A percentile compares a stretch with the other conserved stretches of the same genome.
These are phyloP conservation scores for Rhodofomes roseus DNA, from an alignment of 1,284 basidiomycete species.

Conservation along the genomic window DNA sequence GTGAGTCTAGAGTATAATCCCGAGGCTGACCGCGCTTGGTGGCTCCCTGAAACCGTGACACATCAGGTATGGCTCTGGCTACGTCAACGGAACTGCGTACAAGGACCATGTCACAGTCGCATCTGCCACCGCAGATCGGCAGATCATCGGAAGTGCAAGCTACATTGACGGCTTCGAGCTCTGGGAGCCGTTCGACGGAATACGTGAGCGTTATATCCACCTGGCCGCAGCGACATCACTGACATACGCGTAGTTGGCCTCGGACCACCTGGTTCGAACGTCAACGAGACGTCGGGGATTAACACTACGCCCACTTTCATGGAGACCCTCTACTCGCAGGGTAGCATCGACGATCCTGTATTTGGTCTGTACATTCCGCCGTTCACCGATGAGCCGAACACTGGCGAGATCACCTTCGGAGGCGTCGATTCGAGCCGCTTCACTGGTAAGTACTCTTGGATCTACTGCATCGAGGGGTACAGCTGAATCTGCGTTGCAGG, in stretches of 20 bases:
- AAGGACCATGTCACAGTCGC: too few relatives aligned
- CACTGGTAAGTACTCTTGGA: not conserved
- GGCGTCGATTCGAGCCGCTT: conserved; percentile 11
- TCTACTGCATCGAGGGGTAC: too few relatives aligned
- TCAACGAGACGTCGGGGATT: conserved; percentile 5
- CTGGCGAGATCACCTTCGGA: conserved; percentile 12
- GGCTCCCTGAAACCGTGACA: too few relatives aligned
- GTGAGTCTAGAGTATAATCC: too few relatives aligned
- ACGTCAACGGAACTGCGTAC: too few relatives aligned
- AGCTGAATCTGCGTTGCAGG: not conserved
- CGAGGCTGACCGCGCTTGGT: too few relatives aligned
- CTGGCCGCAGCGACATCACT: too few relatives aligned
- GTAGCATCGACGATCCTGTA: conserved; percentile 3
- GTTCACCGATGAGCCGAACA: not conserved
- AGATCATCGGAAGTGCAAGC: too few relatives aligned
- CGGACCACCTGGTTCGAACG: conserved; percentile 10
- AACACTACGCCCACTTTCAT: conserved; percentile 10
- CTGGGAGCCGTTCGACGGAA: not conserved
- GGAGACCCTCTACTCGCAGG: conserved; percentile 7
- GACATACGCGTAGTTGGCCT: conserved; percentile 5
- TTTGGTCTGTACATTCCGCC: conserved; percentile 9
- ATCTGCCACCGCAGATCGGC: too few relatives aligned
- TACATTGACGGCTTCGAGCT: not conserved
- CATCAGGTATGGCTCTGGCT: too few relatives aligned
- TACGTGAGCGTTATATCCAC: too few relatives aligned